Conservation (phyloP, 306 rosid species). For the Casuarina glauca region DNA sequence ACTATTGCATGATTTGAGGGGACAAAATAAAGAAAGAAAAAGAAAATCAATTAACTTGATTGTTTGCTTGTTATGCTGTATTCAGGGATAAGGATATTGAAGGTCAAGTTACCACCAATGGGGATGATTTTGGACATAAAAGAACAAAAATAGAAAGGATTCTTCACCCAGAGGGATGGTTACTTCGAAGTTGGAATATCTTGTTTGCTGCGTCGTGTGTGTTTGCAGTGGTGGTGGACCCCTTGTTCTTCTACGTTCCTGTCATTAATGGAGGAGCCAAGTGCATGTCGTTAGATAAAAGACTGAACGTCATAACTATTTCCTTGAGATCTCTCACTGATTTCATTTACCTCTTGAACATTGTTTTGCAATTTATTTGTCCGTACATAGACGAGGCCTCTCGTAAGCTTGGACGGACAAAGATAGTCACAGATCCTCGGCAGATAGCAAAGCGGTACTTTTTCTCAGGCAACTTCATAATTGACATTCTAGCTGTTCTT, state of each 20-base stretch:
- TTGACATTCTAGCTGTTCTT: conserved; percentile 90
- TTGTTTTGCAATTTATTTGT: conserved; percentile 78
- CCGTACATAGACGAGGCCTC: conserved; percentile 87
- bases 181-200: conserved; percentile 88
- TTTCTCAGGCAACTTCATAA: conserved; percentile 49
- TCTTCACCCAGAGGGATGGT: conserved; percentile 88
- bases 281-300: conserved; percentile 65
- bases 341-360: conserved; percentile 69
- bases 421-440: conserved; percentile 78
- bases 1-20: no score
- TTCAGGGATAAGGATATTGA: conserved; percentile 74
- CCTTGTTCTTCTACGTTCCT: conserved; percentile 84
- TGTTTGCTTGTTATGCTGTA: background rate
- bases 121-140: conserved; percentile 34
- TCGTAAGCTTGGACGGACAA: conserved; percentile 88
- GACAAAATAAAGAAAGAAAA: no score
- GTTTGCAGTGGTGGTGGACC: conserved; percentile 80
- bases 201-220: conserved; percentile 79
- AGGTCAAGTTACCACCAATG: conserved; percentile 44
- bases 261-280: conserved; percentile 59
- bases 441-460: conserved; percentile 81
- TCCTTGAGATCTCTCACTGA: conserved; percentile 80
- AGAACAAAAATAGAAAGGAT: conserved; percentile 47
- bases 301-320: conserved; percentile 64
- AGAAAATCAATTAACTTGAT: background rate